A percentile compares a stretch with the other conserved stretches of the same genome.
Evolutionary conservation across 257 asterid species (phyloP).

Genomic region (Gentiana straminea): DNA sequence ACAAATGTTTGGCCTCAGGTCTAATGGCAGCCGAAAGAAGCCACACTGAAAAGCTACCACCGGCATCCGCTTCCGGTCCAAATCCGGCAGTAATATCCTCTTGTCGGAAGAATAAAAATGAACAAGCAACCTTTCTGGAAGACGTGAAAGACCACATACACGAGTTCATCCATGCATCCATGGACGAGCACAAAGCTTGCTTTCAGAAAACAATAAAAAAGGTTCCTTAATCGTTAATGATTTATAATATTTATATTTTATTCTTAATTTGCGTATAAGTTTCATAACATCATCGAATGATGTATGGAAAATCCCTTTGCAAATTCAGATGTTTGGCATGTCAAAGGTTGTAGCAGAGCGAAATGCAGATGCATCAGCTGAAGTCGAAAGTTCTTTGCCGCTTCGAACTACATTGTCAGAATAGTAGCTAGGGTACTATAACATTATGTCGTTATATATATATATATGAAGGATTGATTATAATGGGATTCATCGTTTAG

Average conservation of each 20-base stretch:
- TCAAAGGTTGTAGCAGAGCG: constrained; percentile 79
- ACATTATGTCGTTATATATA: background rate
- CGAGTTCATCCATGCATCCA: constrained; percentile 73
- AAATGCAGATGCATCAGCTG: constrained; percentile 34
- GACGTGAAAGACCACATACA: constrained; percentile 80
- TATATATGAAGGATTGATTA: background rate
- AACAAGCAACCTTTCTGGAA: constrained; percentile 56
- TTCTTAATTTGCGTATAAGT: background rate
- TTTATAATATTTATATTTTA: background rate
- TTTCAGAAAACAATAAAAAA: constrained; percentile 76
- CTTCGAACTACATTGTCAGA: constrained; percentile 60
- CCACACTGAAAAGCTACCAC: too few relatives aligned
- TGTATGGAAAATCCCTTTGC: background rate
- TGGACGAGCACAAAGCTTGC: constrained; percentile 95
- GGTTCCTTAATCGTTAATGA: constrained; percentile 19
- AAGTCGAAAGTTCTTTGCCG: constrained; percentile 71
- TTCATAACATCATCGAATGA: background rate
- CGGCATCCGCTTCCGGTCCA: constrained; percentile 2
- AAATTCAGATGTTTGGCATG: constrained; percentile 77
- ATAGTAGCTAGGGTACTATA: constrained; percentile 3
- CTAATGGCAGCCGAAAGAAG: too few relatives aligned
- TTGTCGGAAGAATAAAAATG: constrained; percentile 73
- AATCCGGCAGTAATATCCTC: constrained; percentile 47
- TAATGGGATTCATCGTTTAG: background rate
- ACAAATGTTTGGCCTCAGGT: too few relatives aligned